A percentile compares a stretch with the other conserved stretches of the same genome.
Conservation (phyloP, 257 asterid genomes). For the Solanum okadae region DNA sequence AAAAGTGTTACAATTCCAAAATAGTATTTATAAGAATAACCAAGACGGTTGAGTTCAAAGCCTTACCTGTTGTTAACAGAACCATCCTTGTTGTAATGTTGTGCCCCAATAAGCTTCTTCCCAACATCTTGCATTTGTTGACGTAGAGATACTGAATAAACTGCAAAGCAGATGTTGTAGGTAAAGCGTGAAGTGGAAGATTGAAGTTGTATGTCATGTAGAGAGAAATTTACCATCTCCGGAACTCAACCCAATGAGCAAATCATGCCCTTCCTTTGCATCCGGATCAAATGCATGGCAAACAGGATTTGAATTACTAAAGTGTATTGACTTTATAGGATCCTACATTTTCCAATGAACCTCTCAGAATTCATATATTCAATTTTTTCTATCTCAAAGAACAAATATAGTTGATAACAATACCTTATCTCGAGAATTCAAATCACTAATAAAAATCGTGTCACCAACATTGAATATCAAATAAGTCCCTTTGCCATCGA, state of each 20-base stretch:
- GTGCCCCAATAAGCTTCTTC: constrained; percentile 98
- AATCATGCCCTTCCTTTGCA: constrained; percentile 96
- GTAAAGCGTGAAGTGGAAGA: not conserved
- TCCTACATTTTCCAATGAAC: constrained; percentile 50
- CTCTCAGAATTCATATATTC: constrained; percentile 24
- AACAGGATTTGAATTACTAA: constrained; percentile 85
- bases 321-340: constrained; percentile 90
- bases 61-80: constrained; percentile 63
- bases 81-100: constrained; percentile 98
- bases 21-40: not conserved
- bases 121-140: constrained; percentile 96
- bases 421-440: constrained; percentile 98
- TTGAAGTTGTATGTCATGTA: not conserved
- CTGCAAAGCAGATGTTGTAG: constrained; percentile 27
- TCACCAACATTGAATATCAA: constrained; percentile 97
- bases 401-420: constrained; percentile 8
- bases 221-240: constrained; percentile 65
- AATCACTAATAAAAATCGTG: constrained; percentile 79
- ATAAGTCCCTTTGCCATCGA: constrained; percentile 92
- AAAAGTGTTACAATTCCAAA: not conserved
- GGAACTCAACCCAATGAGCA: constrained; percentile 83
- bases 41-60: not conserved
- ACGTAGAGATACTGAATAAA: constrained; percentile 87
- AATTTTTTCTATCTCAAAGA: not conserved
- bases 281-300: constrained; percentile 97